phyloP scores from a whole-genome alignment of 768 basidiomycete species.

The Rhizopogon vinicolor region DNA sequence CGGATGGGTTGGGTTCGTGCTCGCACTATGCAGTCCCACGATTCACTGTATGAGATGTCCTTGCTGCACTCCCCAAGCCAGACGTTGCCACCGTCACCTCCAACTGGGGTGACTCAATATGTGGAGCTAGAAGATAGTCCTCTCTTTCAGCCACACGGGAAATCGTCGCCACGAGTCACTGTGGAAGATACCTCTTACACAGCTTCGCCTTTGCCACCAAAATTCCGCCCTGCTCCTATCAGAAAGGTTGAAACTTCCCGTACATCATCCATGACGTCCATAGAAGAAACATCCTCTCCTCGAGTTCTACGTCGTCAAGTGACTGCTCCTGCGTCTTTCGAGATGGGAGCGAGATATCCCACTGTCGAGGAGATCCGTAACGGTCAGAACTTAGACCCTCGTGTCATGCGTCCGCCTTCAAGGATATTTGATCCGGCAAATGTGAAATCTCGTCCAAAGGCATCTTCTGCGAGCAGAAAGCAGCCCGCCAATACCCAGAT shows the following conservation, averaged over 20 bases:
- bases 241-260: constrained; percentile 4
- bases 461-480: not conserved
- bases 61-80: not conserved
- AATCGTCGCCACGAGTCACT: constrained; percentile 12
- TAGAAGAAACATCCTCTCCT: constrained; percentile 10
- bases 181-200: constrained; percentile 14
- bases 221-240: constrained; percentile 3
- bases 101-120: constrained; percentile 20
- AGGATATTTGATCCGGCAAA: constrained; percentile 22
- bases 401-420: constrained; percentile 21
- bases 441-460: constrained; percentile 17
- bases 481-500: no score
- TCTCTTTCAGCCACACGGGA: constrained; percentile 3
- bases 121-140: constrained; percentile 12
- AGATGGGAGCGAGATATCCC: constrained; percentile 16
- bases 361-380: constrained; percentile 14
- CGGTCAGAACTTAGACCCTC: constrained; percentile 14
- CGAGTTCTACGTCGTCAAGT: constrained; percentile 3
- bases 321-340: constrained; percentile 4
- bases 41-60: constrained; percentile 5
- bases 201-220: constrained; percentile 1
- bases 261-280: constrained; percentile 2
- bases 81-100: constrained; percentile 17
- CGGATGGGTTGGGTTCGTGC: constrained; percentile 1
- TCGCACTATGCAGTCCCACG: constrained; percentile 6